phyloP scores from a whole-genome alignment of 805 yeast species.

The Starmerella sirachaensis region DNA sequence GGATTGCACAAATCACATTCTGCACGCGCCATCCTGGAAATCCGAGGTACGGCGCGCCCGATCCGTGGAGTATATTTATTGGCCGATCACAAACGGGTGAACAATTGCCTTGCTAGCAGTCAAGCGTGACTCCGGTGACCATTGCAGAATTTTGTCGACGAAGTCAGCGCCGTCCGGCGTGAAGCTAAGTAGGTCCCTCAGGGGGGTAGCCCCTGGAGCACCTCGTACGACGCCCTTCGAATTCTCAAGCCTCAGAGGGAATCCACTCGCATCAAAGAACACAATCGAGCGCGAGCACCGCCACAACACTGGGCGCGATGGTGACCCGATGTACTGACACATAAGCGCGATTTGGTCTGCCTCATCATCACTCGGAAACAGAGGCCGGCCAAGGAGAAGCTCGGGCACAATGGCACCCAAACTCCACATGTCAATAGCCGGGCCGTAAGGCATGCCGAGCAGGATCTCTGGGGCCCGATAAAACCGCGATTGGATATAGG shows the following conservation, averaged over 20 bases:
- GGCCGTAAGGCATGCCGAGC: constrained; percentile 77
- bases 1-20: too few relatives aligned
- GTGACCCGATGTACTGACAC: constrained; percentile 82
- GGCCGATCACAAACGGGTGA: constrained; percentile 25
- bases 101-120: constrained; percentile 29
- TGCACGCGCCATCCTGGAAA: too few relatives aligned
- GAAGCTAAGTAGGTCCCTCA: constrained; percentile 8
- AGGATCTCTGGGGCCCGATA: constrained; percentile 94
- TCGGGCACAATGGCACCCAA: constrained; percentile 94
- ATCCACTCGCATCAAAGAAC: constrained; percentile 31
- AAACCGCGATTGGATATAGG: constrained; percentile 91
- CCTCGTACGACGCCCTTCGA: constrained; percentile 17
- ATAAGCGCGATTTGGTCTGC: constrained; percentile 81
- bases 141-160: constrained; percentile 53
- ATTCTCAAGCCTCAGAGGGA: constrained; percentile 22
- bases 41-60: too few relatives aligned
- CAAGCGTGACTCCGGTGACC: constrained; percentile 50
- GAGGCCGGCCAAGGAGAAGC: constrained; percentile 79
- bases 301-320: constrained; percentile 37
- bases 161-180: constrained; percentile 25
- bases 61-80: not conserved
- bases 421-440: constrained; percentile 96
- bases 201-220: constrained; percentile 17
- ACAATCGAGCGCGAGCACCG: constrained; percentile 28
- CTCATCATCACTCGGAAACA: constrained; percentile 92